phyloP scores from a whole-genome alignment of 306 rosid genomes.

The Begonia fuchsioides region DNA sequence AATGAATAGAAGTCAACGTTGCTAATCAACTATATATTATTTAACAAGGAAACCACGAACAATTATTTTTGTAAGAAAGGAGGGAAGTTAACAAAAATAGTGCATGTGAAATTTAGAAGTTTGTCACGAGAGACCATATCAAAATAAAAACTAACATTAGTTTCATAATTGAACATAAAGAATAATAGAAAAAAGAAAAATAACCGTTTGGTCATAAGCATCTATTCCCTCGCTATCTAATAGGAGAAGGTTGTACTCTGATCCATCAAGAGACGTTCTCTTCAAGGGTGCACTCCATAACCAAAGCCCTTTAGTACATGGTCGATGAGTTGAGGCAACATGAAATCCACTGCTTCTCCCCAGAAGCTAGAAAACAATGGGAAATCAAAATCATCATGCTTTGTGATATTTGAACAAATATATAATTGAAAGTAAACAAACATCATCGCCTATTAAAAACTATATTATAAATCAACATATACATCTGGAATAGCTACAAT shows the following conservation, averaged over 20 bases:
- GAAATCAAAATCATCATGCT: not conserved
- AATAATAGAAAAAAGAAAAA: not conserved
- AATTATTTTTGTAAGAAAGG: too few species aligned
- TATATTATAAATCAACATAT: not conserved
- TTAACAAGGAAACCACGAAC: too few species aligned
- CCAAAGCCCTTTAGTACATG: conserved; percentile 98
- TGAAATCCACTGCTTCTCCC: conserved; percentile 91
- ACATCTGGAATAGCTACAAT: too few species aligned
- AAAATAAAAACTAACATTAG: too few species aligned
- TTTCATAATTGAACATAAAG: not conserved
- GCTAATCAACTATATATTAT: too few species aligned
- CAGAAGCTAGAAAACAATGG: conserved; percentile 51
- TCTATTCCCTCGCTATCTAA: conserved; percentile 94
- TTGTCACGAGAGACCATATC: too few species aligned
- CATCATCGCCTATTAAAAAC: not conserved
- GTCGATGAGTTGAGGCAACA: conserved; percentile 82
- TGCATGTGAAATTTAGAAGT: too few species aligned
- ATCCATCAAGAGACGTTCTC: conserved; percentile 90
- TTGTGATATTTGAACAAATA: not conserved
- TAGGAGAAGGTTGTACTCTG: conserved; percentile 69
- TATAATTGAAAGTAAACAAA: too few species aligned
- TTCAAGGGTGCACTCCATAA: conserved; percentile 84
- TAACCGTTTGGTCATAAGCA: conserved; percentile 89
- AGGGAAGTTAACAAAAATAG: too few species aligned
- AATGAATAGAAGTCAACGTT: not conserved